Evolutionary conservation across 805 yeast species (phyloP).

Genomic region (Candida patagonica): DNA sequence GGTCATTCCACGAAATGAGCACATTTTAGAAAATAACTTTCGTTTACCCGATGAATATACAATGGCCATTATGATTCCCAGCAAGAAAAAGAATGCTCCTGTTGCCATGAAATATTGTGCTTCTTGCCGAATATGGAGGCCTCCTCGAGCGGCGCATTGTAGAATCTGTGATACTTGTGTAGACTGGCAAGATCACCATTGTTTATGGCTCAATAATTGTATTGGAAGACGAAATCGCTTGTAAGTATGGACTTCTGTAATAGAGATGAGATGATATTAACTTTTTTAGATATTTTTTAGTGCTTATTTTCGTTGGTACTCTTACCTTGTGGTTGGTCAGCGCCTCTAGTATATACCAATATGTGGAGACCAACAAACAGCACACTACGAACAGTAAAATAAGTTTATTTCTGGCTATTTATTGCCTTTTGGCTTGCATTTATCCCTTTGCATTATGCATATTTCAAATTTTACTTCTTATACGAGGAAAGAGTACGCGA

Average conservation of each 20-base stretch:
- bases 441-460: conserved; percentile 49
- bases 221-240: conserved; percentile 65
- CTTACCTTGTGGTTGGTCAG: conserved; percentile 26
- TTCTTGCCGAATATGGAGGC: conserved; percentile 65
- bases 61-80: conserved; percentile 42
- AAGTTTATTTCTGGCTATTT: conserved; percentile 45
- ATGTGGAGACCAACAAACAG: conserved; percentile 17
- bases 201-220: conserved; percentile 64
- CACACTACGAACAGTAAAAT: conserved; percentile 28
- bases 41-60: conserved; percentile 50
- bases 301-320: conserved; percentile 36
- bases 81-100: conserved; percentile 22
- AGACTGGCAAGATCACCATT: conserved; percentile 62
- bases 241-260: conserved; percentile 34
- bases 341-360: conserved; percentile 28
- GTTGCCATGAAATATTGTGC: conserved; percentile 49
- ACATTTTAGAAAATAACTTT: conserved; percentile 36
- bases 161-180: conserved; percentile 59
- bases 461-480: conserved; percentile 46
- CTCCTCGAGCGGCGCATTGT: conserved; percentile 71
- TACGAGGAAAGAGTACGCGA: conserved; percentile 59
- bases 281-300: conserved; percentile 16
- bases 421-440: conserved; percentile 35
- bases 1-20: conserved; percentile 53
- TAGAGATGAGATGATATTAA: not conserved